Conservation (phyloP, 208 protist species). For the Leishmania tarentolae region DNA sequence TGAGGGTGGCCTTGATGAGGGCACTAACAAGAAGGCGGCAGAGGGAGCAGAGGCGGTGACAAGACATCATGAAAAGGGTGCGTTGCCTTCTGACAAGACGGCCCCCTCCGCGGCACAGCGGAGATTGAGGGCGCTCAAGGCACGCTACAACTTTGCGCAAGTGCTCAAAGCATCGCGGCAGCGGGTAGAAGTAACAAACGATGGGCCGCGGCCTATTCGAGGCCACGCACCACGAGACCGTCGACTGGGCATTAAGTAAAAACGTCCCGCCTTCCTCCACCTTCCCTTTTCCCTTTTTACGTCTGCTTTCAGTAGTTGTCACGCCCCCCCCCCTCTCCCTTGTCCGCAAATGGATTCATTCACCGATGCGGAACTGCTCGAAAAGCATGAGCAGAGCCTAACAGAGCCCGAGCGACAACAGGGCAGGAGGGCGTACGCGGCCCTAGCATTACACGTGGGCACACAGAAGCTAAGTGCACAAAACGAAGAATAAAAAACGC, state of each 20-base stretch:
- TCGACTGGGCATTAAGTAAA: conserved; percentile 19
- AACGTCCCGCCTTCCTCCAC: background rate
- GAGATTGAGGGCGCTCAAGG: conserved; percentile 73
- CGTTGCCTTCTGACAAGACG: background rate
- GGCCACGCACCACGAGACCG: conserved; percentile 63
- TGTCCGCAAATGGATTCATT: background rate
- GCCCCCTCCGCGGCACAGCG: conserved; percentile 37
- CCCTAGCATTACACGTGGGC: background rate
- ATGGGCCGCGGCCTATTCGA: conserved; percentile 59
- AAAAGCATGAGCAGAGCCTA: background rate
- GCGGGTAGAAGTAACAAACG: conserved; percentile 12
- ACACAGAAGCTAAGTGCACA: background rate
- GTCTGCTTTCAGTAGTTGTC: too few relatives aligned
- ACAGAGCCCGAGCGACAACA: background rate
- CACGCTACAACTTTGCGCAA: conserved; percentile 68
- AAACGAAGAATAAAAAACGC: too few relatives aligned
- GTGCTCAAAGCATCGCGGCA: conserved; percentile 36
- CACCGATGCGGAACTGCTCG: background rate
- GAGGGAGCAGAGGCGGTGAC: background rate
- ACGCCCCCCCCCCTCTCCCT: background rate
- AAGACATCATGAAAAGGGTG: background rate
- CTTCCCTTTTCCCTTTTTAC: background rate
- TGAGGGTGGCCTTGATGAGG: background rate
- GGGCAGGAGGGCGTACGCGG: background rate
- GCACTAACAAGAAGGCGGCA: background rate